Percentiles rank a stretch among this genome's conserved stretches.
These are phyloP conservation scores for Barnettozyma populi DNA, from an alignment of 805 yeast genomes.

Conservation along the genomic window DNA sequence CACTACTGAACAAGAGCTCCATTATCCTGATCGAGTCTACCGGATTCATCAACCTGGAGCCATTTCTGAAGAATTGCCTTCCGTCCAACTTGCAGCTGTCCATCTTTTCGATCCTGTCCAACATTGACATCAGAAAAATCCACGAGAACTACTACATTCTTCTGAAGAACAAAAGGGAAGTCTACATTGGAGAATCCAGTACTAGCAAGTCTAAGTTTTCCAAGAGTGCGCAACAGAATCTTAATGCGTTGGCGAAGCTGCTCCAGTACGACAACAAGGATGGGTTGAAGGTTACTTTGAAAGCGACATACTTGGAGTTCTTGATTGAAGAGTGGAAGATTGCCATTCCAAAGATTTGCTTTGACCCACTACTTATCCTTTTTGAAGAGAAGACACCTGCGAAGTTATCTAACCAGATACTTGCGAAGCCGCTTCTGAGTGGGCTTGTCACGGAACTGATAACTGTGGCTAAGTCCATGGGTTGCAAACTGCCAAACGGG, in stretches of 20 bases:
- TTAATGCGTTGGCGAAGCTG: constrained; percentile 33
- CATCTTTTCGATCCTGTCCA: constrained; percentile 21
- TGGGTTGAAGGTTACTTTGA: constrained; percentile 37
- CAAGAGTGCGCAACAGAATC: constrained; percentile 27
- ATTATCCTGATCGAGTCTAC: constrained; percentile 62
- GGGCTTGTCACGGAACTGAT: constrained; percentile 75
- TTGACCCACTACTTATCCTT: constrained; percentile 69
- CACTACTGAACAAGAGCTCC: constrained; percentile 38
- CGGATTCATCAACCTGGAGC: constrained; percentile 68
- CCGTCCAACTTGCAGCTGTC: constrained; percentile 17
- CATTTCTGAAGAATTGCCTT: constrained; percentile 64
- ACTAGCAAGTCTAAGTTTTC: constrained; percentile 39
- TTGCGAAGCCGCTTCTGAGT: constrained; percentile 79
- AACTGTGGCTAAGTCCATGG: constrained; percentile 71
- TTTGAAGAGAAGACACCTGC: constrained; percentile 67
- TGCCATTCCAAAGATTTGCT: constrained; percentile 71
- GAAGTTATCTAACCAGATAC: constrained; percentile 54
- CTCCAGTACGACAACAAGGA: constrained; percentile 31
- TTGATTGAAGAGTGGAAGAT: constrained; percentile 79
- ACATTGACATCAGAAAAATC: constrained; percentile 18
- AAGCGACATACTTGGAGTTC: constrained; percentile 48
- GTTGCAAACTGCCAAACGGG: constrained; percentile 63
- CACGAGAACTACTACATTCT: constrained; percentile 12
- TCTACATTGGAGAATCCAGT: constrained; percentile 32
- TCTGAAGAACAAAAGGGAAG: constrained; percentile 26